A percentile compares a stretch with the other conserved stretches of the same genome.
phyloP scores from a whole-genome alignment of 1,139 yeast species.

The Candida sojae region DNA sequence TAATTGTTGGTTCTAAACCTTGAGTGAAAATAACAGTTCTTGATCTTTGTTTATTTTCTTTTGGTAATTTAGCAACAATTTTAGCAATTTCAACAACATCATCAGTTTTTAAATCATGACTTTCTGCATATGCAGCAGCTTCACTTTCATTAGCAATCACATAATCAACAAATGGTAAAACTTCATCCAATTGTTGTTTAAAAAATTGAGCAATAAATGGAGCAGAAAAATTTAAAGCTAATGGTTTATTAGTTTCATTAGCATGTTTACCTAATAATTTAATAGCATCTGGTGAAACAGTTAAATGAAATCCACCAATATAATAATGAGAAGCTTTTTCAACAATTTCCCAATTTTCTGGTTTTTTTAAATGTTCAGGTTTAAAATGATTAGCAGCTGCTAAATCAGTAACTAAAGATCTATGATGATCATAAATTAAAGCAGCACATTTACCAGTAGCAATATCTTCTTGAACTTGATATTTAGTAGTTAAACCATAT shows the following conservation, averaged over 20 bases:
- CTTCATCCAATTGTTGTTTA: constrained; percentile 83
- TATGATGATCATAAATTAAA: constrained; percentile 79
- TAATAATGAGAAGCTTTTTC: constrained; percentile 81
- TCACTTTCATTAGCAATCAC: constrained; percentile 96
- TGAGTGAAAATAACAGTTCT: constrained; percentile 93
- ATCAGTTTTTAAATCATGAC: constrained; percentile 58
- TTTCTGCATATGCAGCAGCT: constrained; percentile 91
- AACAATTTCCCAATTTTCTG: constrained; percentile 88
- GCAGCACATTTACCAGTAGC: constrained; percentile 99
- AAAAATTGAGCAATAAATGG: constrained; percentile 96
- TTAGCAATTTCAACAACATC: constrained; percentile 81
- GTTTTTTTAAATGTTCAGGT: constrained; percentile 80
- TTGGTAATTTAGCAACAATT: constrained; percentile 76
- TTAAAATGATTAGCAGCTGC: constrained; percentile 98
- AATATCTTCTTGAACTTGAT: constrained; percentile 72
- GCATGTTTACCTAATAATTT: constrained; percentile 88
- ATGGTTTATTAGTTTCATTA: constrained; percentile 79
- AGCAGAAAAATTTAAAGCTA: constrained; percentile 87
- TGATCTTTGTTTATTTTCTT: constrained; percentile 66
- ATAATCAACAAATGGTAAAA: constrained; percentile 85
- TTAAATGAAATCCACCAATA: constrained; percentile 97
- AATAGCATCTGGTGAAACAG: constrained; percentile 96
- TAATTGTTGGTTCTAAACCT: constrained; percentile 86
- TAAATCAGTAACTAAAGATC: constrained; percentile 93
- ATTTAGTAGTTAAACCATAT: constrained; percentile 86